Percentiles rank a stretch among this genome's conserved stretches.
Evolutionary conservation across 1,284 basidiomycete species (phyloP).

Genomic region (Naganishia cerealis): DNA sequence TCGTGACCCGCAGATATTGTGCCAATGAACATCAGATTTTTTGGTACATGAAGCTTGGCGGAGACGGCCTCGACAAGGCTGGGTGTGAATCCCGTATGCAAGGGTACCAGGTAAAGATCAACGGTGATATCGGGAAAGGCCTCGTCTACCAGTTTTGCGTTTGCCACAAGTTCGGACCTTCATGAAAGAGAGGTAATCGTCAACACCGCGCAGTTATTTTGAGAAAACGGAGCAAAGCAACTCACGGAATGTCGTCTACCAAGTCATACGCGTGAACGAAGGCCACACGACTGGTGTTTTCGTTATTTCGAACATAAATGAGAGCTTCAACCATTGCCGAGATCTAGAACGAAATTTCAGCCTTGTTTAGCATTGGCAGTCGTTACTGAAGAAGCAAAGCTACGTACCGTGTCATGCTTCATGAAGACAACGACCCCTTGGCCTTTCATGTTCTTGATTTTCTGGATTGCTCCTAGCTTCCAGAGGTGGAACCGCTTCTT

Average conservation of each 20-base stretch:
- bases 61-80: constrained; percentile 23
- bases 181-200: background rate
- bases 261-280: constrained; percentile 48
- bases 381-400: too few species aligned
- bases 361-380: background rate
- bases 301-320: constrained; percentile 45
- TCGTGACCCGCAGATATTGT: constrained; percentile 7
- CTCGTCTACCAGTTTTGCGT: constrained; percentile 42
- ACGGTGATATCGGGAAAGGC: constrained; percentile 38
- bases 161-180: constrained; percentile 48
- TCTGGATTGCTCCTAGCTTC: constrained; percentile 25
- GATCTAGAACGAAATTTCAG: constrained; percentile 31
- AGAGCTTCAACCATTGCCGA: constrained; percentile 45
- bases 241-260: constrained; percentile 43
- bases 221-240: background rate
- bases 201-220: background rate
- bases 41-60: constrained; percentile 23
- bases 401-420: constrained; percentile 36
- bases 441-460: constrained; percentile 31
- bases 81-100: constrained; percentile 20
- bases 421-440: constrained; percentile 34
- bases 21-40: constrained; percentile 25
- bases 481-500: constrained; percentile 5
- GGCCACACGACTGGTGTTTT: constrained; percentile 45
- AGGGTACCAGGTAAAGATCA: constrained; percentile 35